Base-by-base conservation (phyloP, 2,329 filamentous ascomycete species). In the Cladosporium sphaerospermum region DNA sequence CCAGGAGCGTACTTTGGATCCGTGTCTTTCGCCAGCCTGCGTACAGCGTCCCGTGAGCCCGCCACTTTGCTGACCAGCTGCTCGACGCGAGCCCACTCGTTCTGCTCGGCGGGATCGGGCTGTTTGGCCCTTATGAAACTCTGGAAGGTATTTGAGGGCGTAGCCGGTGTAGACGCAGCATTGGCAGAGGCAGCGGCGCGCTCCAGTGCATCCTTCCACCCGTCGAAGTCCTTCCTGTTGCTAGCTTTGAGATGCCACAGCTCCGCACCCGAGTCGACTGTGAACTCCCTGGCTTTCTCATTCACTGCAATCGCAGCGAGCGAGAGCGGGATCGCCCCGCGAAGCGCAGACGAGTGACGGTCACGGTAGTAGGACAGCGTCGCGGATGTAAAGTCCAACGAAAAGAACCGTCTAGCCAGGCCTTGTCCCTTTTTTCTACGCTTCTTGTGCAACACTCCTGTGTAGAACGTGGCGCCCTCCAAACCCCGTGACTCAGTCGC, bases 361-460 rank as follows among this genome's bases (percentile, higher is more conserved):
- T 92, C 93, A 67, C 95, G 88, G 68, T 96, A 99, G 73, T 99
- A 99, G 0, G 93, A 97, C 32, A 99, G 75, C 0, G 93, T 97
- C 57, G 88, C 95, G 0, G 92, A 91, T 3, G 87, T 90, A 67
- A 91, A 97, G 69, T 99, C 93, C 52, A 99, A 78, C 0, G 92
- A 96, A 72, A 99, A 99, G 77, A 93, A 99, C 36, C 93, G 83
- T 53, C 89, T 82, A 5, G 93, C 93, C 70, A 90, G 95, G 41
- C 92, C 92, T 70, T 97, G 93, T 43, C 91, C 90, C 73, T 88
- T 86, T 79, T 96, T 97, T 55, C 93, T 83, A 59, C 91, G 82
- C 63, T 93, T 84, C 78, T 99, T 99, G 59, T 90, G 84, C 57
- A 99, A 73, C 5, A 87, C 80, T 14, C 93, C 93, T 0, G 88